Base-by-base conservation (phyloP, 192 early-diverging fungal genomes). In the Podila minutissima region DNA sequence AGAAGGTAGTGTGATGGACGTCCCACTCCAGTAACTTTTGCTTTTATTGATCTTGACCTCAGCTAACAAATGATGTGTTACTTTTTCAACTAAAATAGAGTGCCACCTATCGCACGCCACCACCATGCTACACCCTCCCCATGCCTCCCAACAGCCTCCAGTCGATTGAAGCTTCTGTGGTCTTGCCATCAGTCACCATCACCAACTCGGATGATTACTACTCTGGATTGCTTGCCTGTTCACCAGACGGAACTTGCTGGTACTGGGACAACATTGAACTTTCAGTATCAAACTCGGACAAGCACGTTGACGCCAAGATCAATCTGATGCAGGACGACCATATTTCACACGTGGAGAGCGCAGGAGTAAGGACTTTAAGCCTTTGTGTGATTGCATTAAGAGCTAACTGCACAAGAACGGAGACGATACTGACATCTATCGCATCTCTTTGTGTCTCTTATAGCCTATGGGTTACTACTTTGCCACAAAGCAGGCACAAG, bases 261-360 rank as follows among this genome's bases (percentile, higher is more conserved):
- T 73, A 69, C 71, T 81, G 77, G 77, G 71, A 72, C 35, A 66
- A 81, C 32, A 72, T 81, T n/a, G 77, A 81, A n/a, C 67, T 81
- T 0, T 73, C 70, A 31, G 66, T 81, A 20, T 81, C 77, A 24
- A 69, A 81, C 22, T 66, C 72, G 31, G 48, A 81, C 17, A 66
- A 73, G 28, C 77, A 81, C 29, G 62, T 73, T 46, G 67, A 69
- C 31, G 61, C 69, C 9, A 81, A 64, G 32, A 81, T 81, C 62
- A 60, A 55, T 62, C n/a, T 81, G 17, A 53, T 46, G n/a, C 46
- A 68, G 33, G 66, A 51, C 24, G 77, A 81, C 28, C 73, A 67
- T 26, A 35, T 81, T 11, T 59, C 77, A 2, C 67, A 73, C 49
- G 71, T 73, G 10, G 77, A 81, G n/a, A 69, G 62, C n/a, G 70